phyloP scores from a whole-genome alignment of 371 early-diverging fungal species.

The Syncephalastrum sp. region DNA sequence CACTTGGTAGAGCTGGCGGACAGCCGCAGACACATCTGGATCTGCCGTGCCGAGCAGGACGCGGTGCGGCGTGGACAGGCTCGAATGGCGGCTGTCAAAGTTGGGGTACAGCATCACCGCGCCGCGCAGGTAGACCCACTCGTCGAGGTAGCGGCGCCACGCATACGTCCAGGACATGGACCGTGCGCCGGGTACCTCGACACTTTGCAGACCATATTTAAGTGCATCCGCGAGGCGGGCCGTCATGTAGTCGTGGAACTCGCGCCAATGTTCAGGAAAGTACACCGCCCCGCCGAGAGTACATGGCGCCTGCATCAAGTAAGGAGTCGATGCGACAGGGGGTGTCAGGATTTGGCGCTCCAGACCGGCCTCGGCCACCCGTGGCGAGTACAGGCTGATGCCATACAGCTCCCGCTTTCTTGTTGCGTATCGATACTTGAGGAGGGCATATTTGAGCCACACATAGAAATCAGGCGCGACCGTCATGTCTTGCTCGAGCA shows the following conservation, averaged over 20 bases:
- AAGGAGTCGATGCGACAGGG: conserved; percentile 27
- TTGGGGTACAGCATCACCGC: conserved; percentile 65
- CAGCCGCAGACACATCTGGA: conserved; percentile 17
- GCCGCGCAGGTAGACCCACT: conserved; percentile 58
- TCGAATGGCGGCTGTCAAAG: conserved; percentile 38
- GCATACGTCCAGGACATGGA: conserved; percentile 58
- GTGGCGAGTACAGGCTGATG: conserved; percentile 61
- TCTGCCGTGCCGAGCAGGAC: conserved; percentile 27
- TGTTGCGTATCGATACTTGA: conserved; percentile 49
- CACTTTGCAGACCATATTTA: conserved; percentile 35
- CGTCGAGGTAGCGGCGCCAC: conserved; percentile 64
- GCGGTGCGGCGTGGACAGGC: conserved; percentile 54
- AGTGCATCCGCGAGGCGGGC: conserved; percentile 47
- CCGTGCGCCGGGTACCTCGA: conserved; percentile 40
- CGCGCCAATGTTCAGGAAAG: conserved; percentile 68
- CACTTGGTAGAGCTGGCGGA: conserved; percentile 31
- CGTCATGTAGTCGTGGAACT: conserved; percentile 63
- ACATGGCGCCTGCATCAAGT: conserved; percentile 43
- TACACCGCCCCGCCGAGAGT: conserved; percentile 56
- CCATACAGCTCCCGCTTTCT: conserved; percentile 42
- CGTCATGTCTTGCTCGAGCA: conserved; percentile 59
- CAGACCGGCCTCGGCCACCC: conserved; percentile 32
- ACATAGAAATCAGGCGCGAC: conserved; percentile 55
- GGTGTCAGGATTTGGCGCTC: conserved; percentile 7
- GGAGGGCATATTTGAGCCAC: conserved; percentile 56